These are phyloP conservation scores for Dipteronia sinensis DNA, from an alignment of 345 rosid species.

Conservation along the genomic window DNA sequence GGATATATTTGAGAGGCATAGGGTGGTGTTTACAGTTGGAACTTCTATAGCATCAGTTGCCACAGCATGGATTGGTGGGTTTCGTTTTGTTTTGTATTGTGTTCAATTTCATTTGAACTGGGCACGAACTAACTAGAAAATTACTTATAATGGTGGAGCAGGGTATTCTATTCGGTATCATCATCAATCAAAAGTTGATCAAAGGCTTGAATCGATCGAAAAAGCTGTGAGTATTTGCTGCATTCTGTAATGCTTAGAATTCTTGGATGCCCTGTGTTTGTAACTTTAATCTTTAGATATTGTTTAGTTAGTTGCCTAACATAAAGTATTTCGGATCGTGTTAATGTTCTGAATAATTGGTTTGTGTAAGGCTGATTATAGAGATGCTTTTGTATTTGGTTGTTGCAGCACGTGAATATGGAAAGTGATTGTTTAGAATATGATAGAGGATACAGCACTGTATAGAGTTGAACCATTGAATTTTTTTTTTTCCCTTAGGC, in stretches of 20 bases:
- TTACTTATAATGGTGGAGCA: constrained; percentile 33
- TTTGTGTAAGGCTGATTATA: not conserved
- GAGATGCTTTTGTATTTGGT: not conserved
- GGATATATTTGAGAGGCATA: constrained; percentile 90
- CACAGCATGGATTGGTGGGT: constrained; percentile 89
- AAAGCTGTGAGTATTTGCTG: constrained; percentile 51
- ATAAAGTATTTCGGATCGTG: not conserved
- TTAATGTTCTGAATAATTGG: not conserved
- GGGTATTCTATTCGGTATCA: constrained; percentile 63
- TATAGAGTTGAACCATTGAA: not conserved
- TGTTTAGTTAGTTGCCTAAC: not conserved
- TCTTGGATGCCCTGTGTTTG: not conserved
- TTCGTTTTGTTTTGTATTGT: constrained; percentile 8
- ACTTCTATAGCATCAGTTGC: constrained; percentile 92
- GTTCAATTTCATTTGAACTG: constrained; percentile 7
- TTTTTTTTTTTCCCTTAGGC: too few species aligned
- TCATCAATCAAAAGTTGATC: constrained; percentile 59
- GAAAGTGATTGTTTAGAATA: not conserved
- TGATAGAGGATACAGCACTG: too few species aligned
- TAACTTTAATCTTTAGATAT: not conserved
- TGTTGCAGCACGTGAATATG: not conserved
- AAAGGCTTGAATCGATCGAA: constrained; percentile 71
- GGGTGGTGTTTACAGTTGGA: constrained; percentile 83
- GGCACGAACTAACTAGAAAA: constrained; percentile 8
- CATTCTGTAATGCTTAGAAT: not conserved